These are phyloP conservation scores for Leishmania tropica DNA, from an alignment of 208 protist species.

Conservation along the genomic window DNA sequence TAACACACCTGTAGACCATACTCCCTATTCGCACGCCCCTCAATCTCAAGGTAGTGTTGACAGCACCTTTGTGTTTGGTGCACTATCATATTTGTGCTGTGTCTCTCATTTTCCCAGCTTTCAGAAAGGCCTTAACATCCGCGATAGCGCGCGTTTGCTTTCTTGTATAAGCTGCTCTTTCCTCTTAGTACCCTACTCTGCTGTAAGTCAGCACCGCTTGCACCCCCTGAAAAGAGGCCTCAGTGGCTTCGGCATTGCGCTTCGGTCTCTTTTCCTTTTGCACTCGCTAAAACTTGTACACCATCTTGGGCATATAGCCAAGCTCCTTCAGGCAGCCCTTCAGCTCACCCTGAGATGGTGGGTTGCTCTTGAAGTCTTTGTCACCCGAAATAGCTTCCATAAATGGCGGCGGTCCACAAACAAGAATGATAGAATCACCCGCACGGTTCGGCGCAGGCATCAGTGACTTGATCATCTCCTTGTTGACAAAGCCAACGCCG, in stretches of 20 bases:
- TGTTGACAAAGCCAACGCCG: slow-evolving; percentile 86
- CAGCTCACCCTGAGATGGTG: slow-evolving; percentile 84
- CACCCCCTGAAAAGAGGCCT: background rate
- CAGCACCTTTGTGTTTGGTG: background rate
- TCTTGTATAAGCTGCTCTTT: background rate
- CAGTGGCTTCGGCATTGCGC: background rate
- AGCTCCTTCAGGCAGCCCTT: slow-evolving; percentile 88
- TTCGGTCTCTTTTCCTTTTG: background rate
- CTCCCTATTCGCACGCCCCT: background rate
- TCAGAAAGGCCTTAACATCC: background rate
- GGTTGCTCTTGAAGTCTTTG: slow-evolving; percentile 82
- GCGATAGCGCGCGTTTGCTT: too few relatives aligned
- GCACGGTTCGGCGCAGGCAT: slow-evolving; percentile 86
- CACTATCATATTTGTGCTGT: background rate
- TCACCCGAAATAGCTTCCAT: slow-evolving; percentile 89
- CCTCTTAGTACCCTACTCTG: background rate
- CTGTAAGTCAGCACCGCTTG: background rate
- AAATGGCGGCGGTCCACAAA: slow-evolving; percentile 88
- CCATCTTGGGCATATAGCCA: slow-evolving; percentile 86
- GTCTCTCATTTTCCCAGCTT: background rate
- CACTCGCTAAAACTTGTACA: slow-evolving; percentile 87
- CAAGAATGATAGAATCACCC: slow-evolving; percentile 82
- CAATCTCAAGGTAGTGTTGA: background rate
- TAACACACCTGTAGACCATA: background rate
- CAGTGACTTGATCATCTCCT: slow-evolving; percentile 89